phyloP scores from a whole-genome alignment of 257 asterid species.

The Solanum chmielewskii region DNA sequence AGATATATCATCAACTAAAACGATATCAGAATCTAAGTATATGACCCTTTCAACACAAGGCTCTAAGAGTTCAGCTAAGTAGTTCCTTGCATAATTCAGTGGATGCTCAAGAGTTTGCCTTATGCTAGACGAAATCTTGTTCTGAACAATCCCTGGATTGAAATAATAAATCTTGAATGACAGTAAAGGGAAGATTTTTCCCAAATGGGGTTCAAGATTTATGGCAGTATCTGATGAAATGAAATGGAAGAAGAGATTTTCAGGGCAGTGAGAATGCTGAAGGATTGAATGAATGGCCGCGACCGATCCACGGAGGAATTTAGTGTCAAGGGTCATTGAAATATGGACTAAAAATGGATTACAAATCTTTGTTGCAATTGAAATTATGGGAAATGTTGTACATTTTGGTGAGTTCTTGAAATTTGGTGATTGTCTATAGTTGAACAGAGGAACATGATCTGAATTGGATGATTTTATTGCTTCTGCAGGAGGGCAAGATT shows the following conservation, averaged over 20 bases:
- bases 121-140: constrained; percentile 35
- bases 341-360: constrained; percentile 43
- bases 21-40: constrained; percentile 61
- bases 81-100: constrained; percentile 56
- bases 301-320: constrained; percentile 55
- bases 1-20: constrained; percentile 45
- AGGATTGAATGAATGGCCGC: constrained; percentile 63
- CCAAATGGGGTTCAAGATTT: constrained; percentile 23
- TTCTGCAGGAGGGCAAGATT: constrained; percentile 44
- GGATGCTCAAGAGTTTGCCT: constrained; percentile 64
- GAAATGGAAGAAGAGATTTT: constrained; percentile 54
- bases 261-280: constrained; percentile 47
- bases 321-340: constrained; percentile 56
- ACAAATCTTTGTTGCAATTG: constrained; percentile 5
- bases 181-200: constrained; percentile 38
- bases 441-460: constrained; percentile 4
- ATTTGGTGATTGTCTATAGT: neutral
- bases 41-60: constrained; percentile 41
- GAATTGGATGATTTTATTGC: constrained; percentile 24
- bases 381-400: neutral
- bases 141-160: constrained; percentile 42
- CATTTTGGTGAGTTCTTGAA: neutral
- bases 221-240: constrained; percentile 20
- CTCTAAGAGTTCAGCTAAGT: constrained; percentile 45
- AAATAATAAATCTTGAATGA: constrained; percentile 39